A percentile compares a stretch with the other conserved stretches of the same genome.
These are phyloP conservation scores for Sugiyamaella castrensis DNA, from an alignment of 1,139 yeast genomes.

Conservation along the genomic window DNA sequence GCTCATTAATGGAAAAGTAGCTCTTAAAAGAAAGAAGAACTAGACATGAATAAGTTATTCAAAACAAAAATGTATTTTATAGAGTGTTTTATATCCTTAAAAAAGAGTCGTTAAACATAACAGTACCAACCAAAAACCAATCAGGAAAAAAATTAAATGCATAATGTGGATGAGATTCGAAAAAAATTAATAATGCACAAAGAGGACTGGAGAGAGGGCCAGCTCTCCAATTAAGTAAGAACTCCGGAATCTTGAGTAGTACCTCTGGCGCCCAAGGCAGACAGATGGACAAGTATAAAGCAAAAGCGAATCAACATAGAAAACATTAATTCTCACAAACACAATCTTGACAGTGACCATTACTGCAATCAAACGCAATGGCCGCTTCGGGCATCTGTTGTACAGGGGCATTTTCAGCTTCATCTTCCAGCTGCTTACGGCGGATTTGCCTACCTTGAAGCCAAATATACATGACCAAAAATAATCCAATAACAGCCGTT, in stretches of 20 bases:
- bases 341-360: slow-evolving; percentile 25
- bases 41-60: neutral
- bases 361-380: slow-evolving; percentile 14
- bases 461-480: slow-evolving; percentile 53
- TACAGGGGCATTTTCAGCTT: slow-evolving; percentile 57
- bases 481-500: slow-evolving; percentile 55
- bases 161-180: neutral
- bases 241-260: neutral
- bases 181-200: no score
- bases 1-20: slow-evolving; percentile 53
- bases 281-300: neutral
- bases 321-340: slow-evolving; percentile 20
- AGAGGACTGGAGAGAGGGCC: no score
- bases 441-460: slow-evolving; percentile 50
- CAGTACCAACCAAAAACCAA: no score
- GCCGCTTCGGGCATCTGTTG: slow-evolving; percentile 46
- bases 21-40: slow-evolving; percentile 31
- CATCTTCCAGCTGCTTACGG: slow-evolving; percentile 55
- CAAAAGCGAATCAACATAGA: slow-evolving; percentile 1
- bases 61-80: neutral
- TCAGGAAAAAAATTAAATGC: no score
- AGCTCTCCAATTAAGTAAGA: neutral
- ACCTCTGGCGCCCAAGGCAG: slow-evolving; percentile 1
- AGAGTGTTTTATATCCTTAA: no score
- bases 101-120: no score